Conservation (phyloP, 2,329 filamentous ascomycete genomes). For the Alternaria ventricosa region DNA sequence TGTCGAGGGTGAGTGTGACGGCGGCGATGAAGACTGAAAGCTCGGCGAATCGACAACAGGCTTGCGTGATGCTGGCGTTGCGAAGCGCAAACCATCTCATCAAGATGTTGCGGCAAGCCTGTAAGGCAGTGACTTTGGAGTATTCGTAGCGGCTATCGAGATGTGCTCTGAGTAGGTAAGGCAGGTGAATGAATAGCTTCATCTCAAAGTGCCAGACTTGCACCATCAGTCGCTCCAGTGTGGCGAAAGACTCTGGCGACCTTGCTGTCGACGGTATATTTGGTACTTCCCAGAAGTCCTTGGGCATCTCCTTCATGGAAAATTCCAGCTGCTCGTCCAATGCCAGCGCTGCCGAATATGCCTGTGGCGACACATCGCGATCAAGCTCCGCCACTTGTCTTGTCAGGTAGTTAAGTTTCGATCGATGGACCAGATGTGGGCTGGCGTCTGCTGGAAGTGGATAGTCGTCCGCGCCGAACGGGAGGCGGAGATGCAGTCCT, state of each 20-base stretch:
- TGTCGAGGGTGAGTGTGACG: constrained; percentile 44
- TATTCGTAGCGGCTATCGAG: constrained; percentile 44
- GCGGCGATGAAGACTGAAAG: constrained; percentile 45
- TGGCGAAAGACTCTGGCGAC: constrained; percentile 34
- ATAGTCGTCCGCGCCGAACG: constrained; percentile 44
- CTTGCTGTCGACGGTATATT: constrained; percentile 44
- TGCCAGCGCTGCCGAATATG: constrained; percentile 39
- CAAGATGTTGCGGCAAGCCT: constrained; percentile 44
- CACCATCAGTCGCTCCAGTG: constrained; percentile 39
- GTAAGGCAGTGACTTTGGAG: constrained; percentile 43
- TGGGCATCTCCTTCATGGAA: constrained; percentile 37
- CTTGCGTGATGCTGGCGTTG: constrained; percentile 44
- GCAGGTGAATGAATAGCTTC: constrained; percentile 46
- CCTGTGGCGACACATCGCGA: constrained; percentile 36
- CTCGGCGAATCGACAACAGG: constrained; percentile 43
- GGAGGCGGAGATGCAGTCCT: constrained; percentile 44
- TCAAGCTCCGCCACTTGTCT: constrained; percentile 40
- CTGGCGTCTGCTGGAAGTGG: constrained; percentile 27
- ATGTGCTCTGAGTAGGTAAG: constrained; percentile 40
- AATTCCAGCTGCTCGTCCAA: constrained; percentile 43
- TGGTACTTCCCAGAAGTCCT: constrained; percentile 47
- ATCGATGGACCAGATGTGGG: constrained; percentile 30
- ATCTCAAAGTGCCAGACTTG: constrained; percentile 47
- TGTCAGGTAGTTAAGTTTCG: constrained; percentile 30
- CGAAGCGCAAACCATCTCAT: constrained; percentile 48